Conservation (phyloP, 306 rosid species). For the Cucumis melo region DNA sequence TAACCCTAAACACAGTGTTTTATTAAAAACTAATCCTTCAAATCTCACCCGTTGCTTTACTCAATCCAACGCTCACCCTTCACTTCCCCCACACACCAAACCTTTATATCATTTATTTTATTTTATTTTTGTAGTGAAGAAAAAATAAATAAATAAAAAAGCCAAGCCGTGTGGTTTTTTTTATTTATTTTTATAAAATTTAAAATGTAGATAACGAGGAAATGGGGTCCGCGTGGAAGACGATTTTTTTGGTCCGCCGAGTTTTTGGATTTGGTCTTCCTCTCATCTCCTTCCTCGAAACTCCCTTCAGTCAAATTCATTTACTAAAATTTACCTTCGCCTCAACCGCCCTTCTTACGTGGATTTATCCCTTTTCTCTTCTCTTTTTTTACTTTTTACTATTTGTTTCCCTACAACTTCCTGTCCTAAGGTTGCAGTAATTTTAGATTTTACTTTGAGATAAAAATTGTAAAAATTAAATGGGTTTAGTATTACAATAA, state of each 20-base stretch:
- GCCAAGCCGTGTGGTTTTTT: background rate
- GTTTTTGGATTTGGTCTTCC: background rate
- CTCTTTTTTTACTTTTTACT: too few relatives aligned
- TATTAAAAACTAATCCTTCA: background rate
- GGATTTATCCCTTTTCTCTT: too few relatives aligned
- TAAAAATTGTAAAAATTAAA: too few relatives aligned
- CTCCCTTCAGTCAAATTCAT: too few relatives aligned
- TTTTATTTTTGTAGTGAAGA: background rate
- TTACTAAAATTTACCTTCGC: too few relatives aligned
- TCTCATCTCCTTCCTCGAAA: background rate
- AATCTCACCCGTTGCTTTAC: background rate
- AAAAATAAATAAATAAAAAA: too few relatives aligned
- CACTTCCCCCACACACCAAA: background rate
- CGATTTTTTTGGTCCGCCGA: background rate
- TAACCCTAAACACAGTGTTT: background rate
- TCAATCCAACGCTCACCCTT: background rate
- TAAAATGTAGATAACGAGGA: background rate
- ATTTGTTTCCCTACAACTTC: too few relatives aligned
- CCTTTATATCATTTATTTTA: background rate
- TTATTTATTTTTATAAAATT: background rate
- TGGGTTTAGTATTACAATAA: too few relatives aligned
- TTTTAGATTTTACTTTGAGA: too few relatives aligned
- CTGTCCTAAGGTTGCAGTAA: too few relatives aligned
- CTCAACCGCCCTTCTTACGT: too few relatives aligned
- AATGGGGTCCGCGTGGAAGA: background rate